phyloP scores from a whole-genome alignment of 139 green algal species.

The Edaphochlamys debaryana region DNA sequence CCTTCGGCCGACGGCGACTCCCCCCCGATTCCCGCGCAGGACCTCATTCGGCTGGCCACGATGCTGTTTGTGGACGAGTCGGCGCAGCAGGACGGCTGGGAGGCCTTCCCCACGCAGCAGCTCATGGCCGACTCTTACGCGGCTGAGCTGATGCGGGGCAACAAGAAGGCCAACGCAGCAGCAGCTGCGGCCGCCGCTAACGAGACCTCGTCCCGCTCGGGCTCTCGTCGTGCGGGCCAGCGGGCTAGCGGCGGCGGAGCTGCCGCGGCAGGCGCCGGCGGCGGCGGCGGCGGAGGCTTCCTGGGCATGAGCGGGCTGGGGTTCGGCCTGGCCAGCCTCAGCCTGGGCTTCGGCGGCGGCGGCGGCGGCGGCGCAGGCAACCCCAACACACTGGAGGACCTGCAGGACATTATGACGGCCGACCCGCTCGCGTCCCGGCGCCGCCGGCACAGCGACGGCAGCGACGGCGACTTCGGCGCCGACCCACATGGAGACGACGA shows the following conservation, averaged over 20 bases:
- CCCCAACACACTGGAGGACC: conserved; percentile 29
- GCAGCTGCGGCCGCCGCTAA: neutral
- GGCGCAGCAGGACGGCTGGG: conserved; percentile 66
- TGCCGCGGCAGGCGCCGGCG: neutral
- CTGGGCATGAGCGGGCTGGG: conserved; percentile 7
- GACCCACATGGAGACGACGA: neutral
- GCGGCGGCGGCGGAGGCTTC: neutral
- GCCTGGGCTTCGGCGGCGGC: conserved; percentile 7
- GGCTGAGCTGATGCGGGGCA: conserved; percentile 39
- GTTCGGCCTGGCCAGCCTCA: neutral
- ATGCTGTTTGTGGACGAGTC: conserved; percentile 67
- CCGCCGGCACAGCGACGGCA: conserved; percentile 24
- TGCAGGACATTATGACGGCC: conserved; percentile 36
- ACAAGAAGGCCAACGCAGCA: neutral
- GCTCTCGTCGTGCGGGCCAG: too few relatives aligned
- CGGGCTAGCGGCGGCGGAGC: too few relatives aligned
- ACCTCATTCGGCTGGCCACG: conserved; percentile 66
- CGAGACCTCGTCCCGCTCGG: neutral
- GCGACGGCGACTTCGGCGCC: neutral
- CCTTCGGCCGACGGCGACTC: too few relatives aligned
- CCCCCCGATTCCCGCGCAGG: conserved; percentile 30
- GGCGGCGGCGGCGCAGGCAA: neutral
- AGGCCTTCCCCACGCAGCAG: conserved; percentile 65
- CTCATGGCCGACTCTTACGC: conserved; percentile 50
- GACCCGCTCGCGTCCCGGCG: conserved; percentile 22